phyloP scores from a whole-genome alignment of 805 yeast species.

The Groenewaldozyma tartarivorans region DNA sequence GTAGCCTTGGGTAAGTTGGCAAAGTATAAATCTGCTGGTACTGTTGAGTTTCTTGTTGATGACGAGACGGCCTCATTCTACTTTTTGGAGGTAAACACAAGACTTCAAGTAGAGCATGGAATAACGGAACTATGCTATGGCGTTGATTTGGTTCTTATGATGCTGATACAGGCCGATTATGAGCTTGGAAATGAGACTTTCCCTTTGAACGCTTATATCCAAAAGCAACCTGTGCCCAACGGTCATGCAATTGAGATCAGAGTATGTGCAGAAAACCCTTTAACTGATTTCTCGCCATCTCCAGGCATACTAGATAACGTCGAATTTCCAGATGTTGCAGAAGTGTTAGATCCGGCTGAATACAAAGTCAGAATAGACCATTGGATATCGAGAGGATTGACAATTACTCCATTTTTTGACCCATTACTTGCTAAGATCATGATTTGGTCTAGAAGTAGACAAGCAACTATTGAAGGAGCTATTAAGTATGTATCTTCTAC shows the following conservation, averaged over 20 bases:
- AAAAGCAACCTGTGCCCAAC: constrained; percentile 20
- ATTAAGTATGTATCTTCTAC: constrained; percentile 78
- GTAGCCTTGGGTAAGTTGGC: constrained; percentile 40
- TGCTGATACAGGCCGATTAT: constrained; percentile 26
- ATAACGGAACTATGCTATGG: constrained; percentile 49
- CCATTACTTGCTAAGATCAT: constrained; percentile 93
- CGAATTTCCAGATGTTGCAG: no score
- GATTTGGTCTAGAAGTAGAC: constrained; percentile 83
- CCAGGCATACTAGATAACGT: no score
- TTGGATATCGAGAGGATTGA: constrained; percentile 80
- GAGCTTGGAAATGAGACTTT: constrained; percentile 24
- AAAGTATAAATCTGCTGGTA: constrained; percentile 49
- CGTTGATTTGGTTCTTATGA: constrained; percentile 47
- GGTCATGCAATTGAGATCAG: constrained; percentile 28
- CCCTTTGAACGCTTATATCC: no score
- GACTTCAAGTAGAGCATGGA: constrained; percentile 51
- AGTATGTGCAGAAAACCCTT: constrained; percentile 28
- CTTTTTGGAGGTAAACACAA: constrained; percentile 49
- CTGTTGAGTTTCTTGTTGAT: constrained; percentile 48
- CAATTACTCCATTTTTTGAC: no score
- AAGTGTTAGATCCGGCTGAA: no score
- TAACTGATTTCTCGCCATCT: constrained; percentile 23
- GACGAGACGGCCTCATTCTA: constrained; percentile 42
- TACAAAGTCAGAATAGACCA: constrained; percentile 78
- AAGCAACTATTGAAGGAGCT: constrained; percentile 68